These are phyloP conservation scores for Mycena olivaceomarginata DNA, from an alignment of 768 basidiomycete species.

Conservation along the genomic window DNA sequence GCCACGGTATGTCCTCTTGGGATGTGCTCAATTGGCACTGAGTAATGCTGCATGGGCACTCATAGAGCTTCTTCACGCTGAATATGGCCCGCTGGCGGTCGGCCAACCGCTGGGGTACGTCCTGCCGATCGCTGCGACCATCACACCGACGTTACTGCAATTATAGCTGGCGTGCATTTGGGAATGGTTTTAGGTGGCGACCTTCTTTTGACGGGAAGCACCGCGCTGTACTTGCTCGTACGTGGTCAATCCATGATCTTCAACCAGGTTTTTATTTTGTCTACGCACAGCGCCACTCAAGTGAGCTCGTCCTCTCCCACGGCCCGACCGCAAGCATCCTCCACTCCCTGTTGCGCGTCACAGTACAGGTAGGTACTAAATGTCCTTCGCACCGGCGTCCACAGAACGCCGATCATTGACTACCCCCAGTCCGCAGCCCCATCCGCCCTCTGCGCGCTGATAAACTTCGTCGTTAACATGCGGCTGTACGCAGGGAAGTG, in stretches of 20 bases:
- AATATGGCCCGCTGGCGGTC: no score
- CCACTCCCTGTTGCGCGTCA: background rate
- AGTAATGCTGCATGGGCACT: no score
- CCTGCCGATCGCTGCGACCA: background rate
- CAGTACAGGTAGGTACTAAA: background rate
- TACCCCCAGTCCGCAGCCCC: background rate
- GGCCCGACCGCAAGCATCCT: background rate
- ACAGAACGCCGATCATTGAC: no score
- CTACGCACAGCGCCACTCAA: background rate
- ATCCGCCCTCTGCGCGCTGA: background rate
- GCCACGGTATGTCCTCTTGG: background rate
- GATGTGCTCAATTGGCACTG: background rate
- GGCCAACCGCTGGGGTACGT: background rate
- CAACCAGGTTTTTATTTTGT: background rate
- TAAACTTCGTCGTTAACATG: background rate
- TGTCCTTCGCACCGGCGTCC: no score
- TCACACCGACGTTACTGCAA: no score
- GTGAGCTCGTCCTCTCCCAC: background rate
- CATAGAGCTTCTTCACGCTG: background rate
- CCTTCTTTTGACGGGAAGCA: background rate
- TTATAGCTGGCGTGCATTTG: background rate
- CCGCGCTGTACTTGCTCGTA: background rate
- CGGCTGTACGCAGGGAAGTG: background rate
- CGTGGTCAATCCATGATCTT: background rate
- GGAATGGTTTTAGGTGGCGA: background rate